Conservation (phyloP, 1,139 yeast species). For the Barnettozyma hawaiiensis region DNA sequence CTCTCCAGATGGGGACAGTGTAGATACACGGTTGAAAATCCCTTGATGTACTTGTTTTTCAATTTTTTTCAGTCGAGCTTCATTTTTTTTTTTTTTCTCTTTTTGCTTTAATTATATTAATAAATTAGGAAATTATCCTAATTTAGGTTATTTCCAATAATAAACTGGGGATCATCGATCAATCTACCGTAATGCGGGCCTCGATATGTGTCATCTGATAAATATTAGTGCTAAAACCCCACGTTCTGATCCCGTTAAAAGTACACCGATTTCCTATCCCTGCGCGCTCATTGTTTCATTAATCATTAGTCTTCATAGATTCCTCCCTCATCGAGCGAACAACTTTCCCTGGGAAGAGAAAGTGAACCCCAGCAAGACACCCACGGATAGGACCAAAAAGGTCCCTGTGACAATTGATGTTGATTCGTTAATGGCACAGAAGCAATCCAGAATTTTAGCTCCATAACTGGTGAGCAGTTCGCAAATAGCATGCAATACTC, state of each 20-base stretch:
- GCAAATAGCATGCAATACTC: constrained; percentile 1
- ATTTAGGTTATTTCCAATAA: background rate
- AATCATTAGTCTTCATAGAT: background rate
- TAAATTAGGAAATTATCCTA: constrained; percentile 1
- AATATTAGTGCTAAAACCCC: background rate
- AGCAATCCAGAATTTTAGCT: constrained; percentile 1
- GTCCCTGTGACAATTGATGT: constrained; percentile 9
- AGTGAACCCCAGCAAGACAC: constrained; percentile 12
- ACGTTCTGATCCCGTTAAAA: background rate
- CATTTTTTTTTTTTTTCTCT: constrained; percentile 2
- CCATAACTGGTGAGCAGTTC: constrained; percentile 5
- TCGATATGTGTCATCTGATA: background rate
- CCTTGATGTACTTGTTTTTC: background rate
- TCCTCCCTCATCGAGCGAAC: background rate
- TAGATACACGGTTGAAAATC: background rate
- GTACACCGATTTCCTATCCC: background rate
- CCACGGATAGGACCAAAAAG: constrained; percentile 11
- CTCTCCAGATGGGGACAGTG: background rate
- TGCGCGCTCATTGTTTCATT: background rate
- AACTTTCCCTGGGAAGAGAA: constrained; percentile 7
- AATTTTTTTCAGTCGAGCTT: background rate
- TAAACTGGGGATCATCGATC: background rate
- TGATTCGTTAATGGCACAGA: background rate
- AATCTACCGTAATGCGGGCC: background rate
- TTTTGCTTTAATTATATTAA: no score